phyloP scores from a whole-genome alignment of 164 flowering plant genomes.

The Platanus orientalis region DNA sequence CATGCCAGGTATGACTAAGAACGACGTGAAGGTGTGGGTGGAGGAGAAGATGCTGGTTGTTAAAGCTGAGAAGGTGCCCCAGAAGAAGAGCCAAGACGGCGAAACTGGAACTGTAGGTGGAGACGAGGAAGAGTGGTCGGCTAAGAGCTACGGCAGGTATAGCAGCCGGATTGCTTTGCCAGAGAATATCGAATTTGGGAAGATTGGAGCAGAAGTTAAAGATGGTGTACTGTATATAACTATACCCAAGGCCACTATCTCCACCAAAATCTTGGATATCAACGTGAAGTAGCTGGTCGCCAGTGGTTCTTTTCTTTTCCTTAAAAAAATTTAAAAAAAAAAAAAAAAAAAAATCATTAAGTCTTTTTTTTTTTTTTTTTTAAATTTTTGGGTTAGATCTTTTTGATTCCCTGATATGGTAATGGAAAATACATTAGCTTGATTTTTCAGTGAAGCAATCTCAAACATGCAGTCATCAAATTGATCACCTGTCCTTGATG shows the following conservation, averaged over 20 bases:
- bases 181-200: conserved; percentile 68
- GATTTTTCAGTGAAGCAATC: no score
- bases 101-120: conserved; percentile 8
- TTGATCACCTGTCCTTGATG: no score
- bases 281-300: no score
- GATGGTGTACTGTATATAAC: conserved; percentile 79
- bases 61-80: conserved; percentile 51
- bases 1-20: conserved; percentile 88
- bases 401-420: no score
- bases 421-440: no score
- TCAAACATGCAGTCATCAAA: no score
- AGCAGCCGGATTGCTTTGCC: conserved; percentile 68
- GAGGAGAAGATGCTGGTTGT: conserved; percentile 84
- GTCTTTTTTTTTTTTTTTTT: no score
- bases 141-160: conserved; percentile 69
- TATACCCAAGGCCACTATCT: conserved; percentile 48
- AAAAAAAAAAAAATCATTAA: no score
- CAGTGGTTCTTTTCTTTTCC: no score
- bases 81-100: conserved; percentile 16
- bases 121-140: conserved; percentile 52
- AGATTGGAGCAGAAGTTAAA: conserved; percentile 72
- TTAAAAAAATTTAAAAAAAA: no score
- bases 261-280: conserved; percentile 46
- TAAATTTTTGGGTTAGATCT: no score
- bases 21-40: conserved; percentile 76